Conservation (phyloP, 352 stramenopile genomes). For the Thraustotheca clavata region DNA sequence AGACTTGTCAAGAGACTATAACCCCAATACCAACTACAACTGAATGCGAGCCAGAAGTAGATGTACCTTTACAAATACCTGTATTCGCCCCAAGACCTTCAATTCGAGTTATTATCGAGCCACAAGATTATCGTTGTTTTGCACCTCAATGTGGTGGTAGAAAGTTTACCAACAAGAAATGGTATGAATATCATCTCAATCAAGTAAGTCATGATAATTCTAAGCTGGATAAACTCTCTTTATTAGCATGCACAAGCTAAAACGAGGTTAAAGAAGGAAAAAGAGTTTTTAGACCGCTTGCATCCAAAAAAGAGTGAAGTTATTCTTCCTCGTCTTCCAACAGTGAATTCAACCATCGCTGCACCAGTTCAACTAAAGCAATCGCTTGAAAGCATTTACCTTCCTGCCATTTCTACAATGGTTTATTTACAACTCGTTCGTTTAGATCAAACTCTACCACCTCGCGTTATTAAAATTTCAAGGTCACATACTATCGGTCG, state of each 20-base stretch:
- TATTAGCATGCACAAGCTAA: not conserved
- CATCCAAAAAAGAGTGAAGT: not conserved
- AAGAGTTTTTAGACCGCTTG: not conserved
- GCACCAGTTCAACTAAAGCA: not conserved
- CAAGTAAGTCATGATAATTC: not conserved
- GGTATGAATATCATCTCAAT: slow-evolving; percentile 5
- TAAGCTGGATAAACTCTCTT: not conserved
- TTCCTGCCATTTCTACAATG: not conserved
- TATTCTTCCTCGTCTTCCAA: not conserved
- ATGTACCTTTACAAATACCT: not conserved
- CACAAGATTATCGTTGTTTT: slow-evolving; percentile 10
- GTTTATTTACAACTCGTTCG: slow-evolving; percentile 12
- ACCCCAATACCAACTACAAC: too few relatives aligned
- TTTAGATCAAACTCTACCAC: not conserved
- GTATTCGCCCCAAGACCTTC: not conserved
- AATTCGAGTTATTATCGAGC: not conserved
- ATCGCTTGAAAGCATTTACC: too few relatives aligned
- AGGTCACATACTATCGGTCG: not conserved
- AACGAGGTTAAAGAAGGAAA: not conserved
- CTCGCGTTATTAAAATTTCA: not conserved
- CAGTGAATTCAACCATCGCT: not conserved
- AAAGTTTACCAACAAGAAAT: slow-evolving; percentile 11
- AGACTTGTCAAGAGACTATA: too few relatives aligned
- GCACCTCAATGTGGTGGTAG: slow-evolving; percentile 8
- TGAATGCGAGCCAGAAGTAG: too few relatives aligned